Conservation (phyloP, 148 eudicot species). For the Beta vulgaris region DNA sequence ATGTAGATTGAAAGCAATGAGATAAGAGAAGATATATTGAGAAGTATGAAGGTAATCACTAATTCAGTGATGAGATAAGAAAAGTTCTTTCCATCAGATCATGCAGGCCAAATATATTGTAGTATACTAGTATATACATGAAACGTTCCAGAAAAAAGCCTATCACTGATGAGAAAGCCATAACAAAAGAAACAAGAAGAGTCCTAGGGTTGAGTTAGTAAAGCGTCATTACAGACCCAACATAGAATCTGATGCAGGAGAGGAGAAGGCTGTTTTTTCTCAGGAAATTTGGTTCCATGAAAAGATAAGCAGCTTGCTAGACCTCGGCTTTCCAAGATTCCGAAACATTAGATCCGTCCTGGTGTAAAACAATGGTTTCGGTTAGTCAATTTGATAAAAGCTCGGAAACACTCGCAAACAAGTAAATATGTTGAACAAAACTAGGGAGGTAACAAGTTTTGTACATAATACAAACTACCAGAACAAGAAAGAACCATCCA, state of each 20-base stretch:
- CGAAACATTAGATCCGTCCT: slow-evolving; percentile 8
- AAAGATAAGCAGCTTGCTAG: not conserved
- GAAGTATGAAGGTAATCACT: not conserved
- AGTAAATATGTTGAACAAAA: not conserved
- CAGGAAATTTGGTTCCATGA: not conserved
- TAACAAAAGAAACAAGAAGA: not conserved
- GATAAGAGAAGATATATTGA: not conserved
- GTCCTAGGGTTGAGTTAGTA: not conserved
- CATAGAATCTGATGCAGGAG: not conserved
- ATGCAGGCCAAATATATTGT: slow-evolving; percentile 28
- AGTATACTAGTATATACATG: slow-evolving; percentile 24
- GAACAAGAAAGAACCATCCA: not conserved
- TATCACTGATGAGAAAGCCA: slow-evolving; percentile 27
- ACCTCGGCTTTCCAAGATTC: not conserved
- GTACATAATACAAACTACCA: not conserved
- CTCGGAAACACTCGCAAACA: not conserved
- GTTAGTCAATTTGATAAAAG: slow-evolving; percentile 6
- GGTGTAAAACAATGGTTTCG: slow-evolving; percentile 7
- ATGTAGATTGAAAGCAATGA: not conserved
- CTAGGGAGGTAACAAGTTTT: not conserved
- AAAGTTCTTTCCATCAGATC: slow-evolving; percentile 20
- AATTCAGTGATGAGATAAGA: not conserved
- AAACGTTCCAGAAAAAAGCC: slow-evolving; percentile 31
- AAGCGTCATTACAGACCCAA: not conserved
- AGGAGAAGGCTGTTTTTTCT: not conserved